Evolutionary conservation across 192 early-diverging fungal genomes (phyloP), one percentile per base, ranked within the genome.

Genomic region (Coemansia interrupta): DNA sequence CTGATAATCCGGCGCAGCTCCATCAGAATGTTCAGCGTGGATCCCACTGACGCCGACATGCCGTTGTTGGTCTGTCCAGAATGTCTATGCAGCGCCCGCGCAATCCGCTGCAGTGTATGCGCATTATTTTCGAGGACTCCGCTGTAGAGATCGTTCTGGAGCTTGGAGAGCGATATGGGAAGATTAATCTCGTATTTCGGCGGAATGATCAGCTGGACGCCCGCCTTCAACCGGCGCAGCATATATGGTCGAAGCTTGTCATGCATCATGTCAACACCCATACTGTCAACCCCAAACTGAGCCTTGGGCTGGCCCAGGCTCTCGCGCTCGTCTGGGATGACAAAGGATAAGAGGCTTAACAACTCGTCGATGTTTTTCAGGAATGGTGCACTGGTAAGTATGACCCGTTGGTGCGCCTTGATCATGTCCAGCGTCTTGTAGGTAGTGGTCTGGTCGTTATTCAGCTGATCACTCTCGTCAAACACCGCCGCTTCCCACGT

Each of bases 341-440:
- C 64, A 67, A 97, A 99, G 47, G 90, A 83, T 43, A 95, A 77
- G 0, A 99, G 63, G 2, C 88, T 82, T 13, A 90, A 80, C 18
- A 98, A 73, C 68, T 99, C 97, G 58, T 89, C 85, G 29, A 97
- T 80, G 40, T 84, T 87, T 77, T 99, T 99, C 69, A 97, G 95
- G 43, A 99, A 79, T 18, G 95, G 97, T 6, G 97, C 98, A n/a
- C 97, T 96, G 0, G 97, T 99, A 57, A 99, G 91, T 28, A 99
- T 72, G 0, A 98, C 75, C 1, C 97, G 87, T 66, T 93, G 94
- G 23, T 80, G 80, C 3, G 91, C 87, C 26, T 83, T 56, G 59
- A 96, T 94, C 20, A 83, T 82, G 54, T 75, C 81, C 24, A 99
- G 78, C 5, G 86, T 84, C 66, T 91, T 86, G 71, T 93, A 89